phyloP scores from a whole-genome alignment of 495 filamentous ascomycete genomes.

The Penicillium mononematosum region DNA sequence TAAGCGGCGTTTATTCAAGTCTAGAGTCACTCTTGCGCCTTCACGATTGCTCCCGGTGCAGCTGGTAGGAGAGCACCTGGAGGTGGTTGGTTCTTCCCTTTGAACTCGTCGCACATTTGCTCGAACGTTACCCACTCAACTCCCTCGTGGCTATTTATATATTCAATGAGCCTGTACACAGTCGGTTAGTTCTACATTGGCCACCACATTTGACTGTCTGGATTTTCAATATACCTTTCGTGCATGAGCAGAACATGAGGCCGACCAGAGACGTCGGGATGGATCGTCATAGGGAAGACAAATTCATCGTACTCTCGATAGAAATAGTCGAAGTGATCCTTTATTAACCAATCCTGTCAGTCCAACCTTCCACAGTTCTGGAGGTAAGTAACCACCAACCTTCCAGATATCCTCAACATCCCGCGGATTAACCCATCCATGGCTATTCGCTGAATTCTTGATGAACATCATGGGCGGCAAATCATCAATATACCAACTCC shows the following conservation, averaged over 20 bases:
- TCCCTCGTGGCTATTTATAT: slow-evolving; percentile 71
- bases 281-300: slow-evolving; percentile 68
- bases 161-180: slow-evolving; percentile 57
- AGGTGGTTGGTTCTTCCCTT: slow-evolving; percentile 64
- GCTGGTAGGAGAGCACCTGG: slow-evolving; percentile 68
- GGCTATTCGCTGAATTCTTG: slow-evolving; percentile 55
- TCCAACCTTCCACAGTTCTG: background rate
- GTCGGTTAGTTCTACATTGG: slow-evolving; percentile 1
- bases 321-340: slow-evolving; percentile 69
- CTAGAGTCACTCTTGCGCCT: background rate
- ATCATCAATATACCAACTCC: slow-evolving; percentile 68
- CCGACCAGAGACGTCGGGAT: slow-evolving; percentile 66
- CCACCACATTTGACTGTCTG: background rate
- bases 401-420: slow-evolving; percentile 57
- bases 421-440: slow-evolving; percentile 58
- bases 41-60: slow-evolving; percentile 11
- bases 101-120: slow-evolving; percentile 67
- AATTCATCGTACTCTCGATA: slow-evolving; percentile 70
- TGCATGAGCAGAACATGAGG: slow-evolving; percentile 70
- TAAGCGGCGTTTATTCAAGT: background rate
- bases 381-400: background rate
- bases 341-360: too few species aligned
- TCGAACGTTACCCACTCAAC: slow-evolving; percentile 75
- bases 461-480: slow-evolving; percentile 61
- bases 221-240: slow-evolving; percentile 39